Percentiles rank a stretch among this genome's conserved stretches.
phyloP scores from a whole-genome alignment of 2,329 filamentous ascomycete species.

The Diaporthe citriasiana region DNA sequence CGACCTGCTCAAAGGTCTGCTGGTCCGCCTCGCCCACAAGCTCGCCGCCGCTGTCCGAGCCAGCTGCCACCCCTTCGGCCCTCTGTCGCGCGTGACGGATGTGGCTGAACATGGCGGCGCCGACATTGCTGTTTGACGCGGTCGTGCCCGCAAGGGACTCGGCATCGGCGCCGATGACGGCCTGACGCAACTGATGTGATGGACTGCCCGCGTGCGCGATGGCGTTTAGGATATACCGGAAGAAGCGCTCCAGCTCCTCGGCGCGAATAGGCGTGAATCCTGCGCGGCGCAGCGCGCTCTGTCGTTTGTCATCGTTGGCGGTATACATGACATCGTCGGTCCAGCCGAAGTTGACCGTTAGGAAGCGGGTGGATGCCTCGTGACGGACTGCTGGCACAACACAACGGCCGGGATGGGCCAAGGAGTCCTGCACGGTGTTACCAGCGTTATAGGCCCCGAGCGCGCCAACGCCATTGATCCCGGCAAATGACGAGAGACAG shows the following conservation, averaged over 20 bases:
- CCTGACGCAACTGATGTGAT: neutral
- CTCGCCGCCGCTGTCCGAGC: neutral
- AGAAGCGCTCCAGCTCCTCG: slow-evolving; percentile 8
- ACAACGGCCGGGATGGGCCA: slow-evolving; percentile 51
- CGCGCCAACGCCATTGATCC: slow-evolving; percentile 68
- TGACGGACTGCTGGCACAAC: neutral
- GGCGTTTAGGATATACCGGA: neutral
- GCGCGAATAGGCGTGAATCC: neutral
- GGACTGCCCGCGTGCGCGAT: too few species aligned
- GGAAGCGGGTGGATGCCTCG: slow-evolving; percentile 20
- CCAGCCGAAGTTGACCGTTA: slow-evolving; percentile 30
- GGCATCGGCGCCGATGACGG: slow-evolving; percentile 23
- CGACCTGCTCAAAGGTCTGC: neutral
- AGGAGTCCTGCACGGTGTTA: slow-evolving; percentile 64
- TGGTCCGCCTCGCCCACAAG: neutral
- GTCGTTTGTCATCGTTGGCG: neutral
- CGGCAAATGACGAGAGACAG: slow-evolving; percentile 67
- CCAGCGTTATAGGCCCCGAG: slow-evolving; percentile 71
- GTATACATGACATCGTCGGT: slow-evolving; percentile 5
- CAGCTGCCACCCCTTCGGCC: neutral
- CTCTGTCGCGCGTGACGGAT: neutral
- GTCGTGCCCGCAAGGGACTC: neutral
- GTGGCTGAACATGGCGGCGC: slow-evolving; percentile 18
- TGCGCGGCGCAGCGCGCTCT: neutral
- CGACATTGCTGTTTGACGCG: neutral